Evolutionary conservation across 768 basidiomycete genomes (phyloP), one percentile per base, ranked within the genome.

Genomic region (Steccherinum ochraceum): DNA sequence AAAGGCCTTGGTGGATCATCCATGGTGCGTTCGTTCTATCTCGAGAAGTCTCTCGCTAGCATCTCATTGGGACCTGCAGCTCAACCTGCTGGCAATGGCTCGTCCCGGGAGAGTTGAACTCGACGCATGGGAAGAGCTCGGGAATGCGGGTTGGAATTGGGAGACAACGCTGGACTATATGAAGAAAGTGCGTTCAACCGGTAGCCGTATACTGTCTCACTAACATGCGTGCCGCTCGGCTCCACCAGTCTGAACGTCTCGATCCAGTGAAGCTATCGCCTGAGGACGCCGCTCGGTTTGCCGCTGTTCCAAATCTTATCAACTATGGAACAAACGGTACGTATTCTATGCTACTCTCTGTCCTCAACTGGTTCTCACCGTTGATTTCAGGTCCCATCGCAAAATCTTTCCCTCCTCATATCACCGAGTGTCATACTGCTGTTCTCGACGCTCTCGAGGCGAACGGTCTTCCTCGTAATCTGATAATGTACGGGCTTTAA

Each of bases 61-160:
- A 26, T 3, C 24, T 44, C 3, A 40, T 20, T 24, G n/a, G 7
- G 3, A 26, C 11, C 12, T 30, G 13, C 24, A 59, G 58, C 35
- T 52, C 30, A 56, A 56, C 27, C 45, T 59, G 4, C 27, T 59
- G 13, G 55, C 39, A 3, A 55, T 43, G 19, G 40, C 46, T 11
- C 26, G 53, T 4, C 45, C 49, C 1, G 50, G 52, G n/a, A 54
- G 51, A 12, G 30, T 12, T 12, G 56, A 56, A 20, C 20, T 55
- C 20, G 51, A 58, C 25, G 56, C 50, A 3, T 16, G 55, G 12
- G 64, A 63, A 23, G 49, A 47, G 10, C 49, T 65, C 0, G 65
- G 64, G 3, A 62, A 61, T 19, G 48, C 56, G 5, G 62, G 62
- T 0, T 66, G 65, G 64, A 59, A 60, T 49, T 65, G 62, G 64